These are phyloP conservation scores for Lachancea sp. DNA, from an alignment of 805 yeast species.

Conservation along the genomic window DNA sequence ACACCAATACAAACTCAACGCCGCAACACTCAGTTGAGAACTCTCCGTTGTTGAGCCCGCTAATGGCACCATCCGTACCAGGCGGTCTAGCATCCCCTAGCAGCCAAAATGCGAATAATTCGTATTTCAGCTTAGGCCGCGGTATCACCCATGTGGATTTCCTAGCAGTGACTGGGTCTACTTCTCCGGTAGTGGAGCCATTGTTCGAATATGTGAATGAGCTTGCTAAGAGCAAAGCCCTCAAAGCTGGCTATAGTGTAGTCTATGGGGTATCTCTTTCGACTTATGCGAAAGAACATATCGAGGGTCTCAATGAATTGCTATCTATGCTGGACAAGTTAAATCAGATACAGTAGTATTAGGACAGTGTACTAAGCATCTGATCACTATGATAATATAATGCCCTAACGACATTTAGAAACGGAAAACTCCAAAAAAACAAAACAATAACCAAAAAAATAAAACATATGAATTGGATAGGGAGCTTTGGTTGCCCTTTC, in stretches of 20 bases:
- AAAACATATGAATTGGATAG: too few species aligned
- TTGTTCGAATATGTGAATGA: slow-evolving; percentile 49
- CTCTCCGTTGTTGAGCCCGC: slow-evolving; percentile 11
- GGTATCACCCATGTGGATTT: slow-evolving; percentile 32
- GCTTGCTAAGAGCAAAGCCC: slow-evolving; percentile 31
- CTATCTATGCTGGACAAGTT: slow-evolving; percentile 40
- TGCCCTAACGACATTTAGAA: background rate
- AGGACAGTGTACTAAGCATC: background rate
- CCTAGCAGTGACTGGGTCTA: slow-evolving; percentile 57
- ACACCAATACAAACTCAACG: slow-evolving; percentile 25
- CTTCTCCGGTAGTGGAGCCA: slow-evolving; percentile 64
- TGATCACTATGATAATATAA: too few species aligned
- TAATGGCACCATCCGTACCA: slow-evolving; percentile 6
- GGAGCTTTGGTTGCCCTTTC: background rate
- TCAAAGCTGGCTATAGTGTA: slow-evolving; percentile 51
- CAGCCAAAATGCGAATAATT: slow-evolving; percentile 9
- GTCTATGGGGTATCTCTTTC: slow-evolving; percentile 46
- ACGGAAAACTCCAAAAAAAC: background rate
- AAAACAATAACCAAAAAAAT: background rate
- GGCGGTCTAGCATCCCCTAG: slow-evolving; percentile 6
- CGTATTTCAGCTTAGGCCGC: slow-evolving; percentile 10
- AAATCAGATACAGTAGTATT: background rate
- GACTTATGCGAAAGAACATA: slow-evolving; percentile 56
- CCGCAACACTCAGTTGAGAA: slow-evolving; percentile 14
- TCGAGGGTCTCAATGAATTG: slow-evolving; percentile 65